These are phyloP conservation scores for Chloromonas sp. DNA, from an alignment of 163 green algal genomes.

Conservation along the genomic window DNA sequence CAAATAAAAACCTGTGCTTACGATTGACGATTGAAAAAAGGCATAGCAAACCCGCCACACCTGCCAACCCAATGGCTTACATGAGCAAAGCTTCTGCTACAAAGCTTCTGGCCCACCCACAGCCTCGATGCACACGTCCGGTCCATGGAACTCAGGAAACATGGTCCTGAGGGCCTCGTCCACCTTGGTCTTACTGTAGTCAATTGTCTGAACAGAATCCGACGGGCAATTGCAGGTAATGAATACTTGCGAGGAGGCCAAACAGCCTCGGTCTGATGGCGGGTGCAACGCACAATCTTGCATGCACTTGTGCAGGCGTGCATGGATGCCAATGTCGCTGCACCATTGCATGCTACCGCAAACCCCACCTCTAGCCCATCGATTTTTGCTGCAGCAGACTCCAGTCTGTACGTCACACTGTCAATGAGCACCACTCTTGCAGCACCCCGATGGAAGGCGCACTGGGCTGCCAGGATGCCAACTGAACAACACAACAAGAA, in stretches of 20 bases:
- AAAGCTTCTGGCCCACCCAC: conserved; percentile 16
- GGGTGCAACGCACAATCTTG: no score
- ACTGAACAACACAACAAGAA: conserved; percentile 29
- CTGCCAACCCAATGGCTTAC: no score
- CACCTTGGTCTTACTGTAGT: conserved; percentile 42
- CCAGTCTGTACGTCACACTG: conserved; percentile 46
- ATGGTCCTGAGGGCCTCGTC: conserved; percentile 1
- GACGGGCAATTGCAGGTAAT: no score
- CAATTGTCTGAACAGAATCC: conserved; percentile 30
- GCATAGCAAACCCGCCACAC: no score
- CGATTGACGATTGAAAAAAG: no score
- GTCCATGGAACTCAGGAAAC: conserved; percentile 22
- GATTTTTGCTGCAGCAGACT: conserved; percentile 20
- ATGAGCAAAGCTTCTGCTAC: no score
- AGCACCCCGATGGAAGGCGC: conserved; percentile 46
- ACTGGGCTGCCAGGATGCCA: conserved; percentile 65
- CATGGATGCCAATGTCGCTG: no score
- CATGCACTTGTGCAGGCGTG: no score
- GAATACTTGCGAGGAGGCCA: no score
- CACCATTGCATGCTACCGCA: no score
- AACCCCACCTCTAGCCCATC: not conserved
- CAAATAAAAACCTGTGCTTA: no score
- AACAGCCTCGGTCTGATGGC: no score
- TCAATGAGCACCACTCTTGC: conserved; percentile 64
- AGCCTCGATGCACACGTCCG: conserved; percentile 68